Base-by-base conservation (phyloP, 2,329 filamentous ascomycete genomes). In the Diatrype stigma region DNA sequence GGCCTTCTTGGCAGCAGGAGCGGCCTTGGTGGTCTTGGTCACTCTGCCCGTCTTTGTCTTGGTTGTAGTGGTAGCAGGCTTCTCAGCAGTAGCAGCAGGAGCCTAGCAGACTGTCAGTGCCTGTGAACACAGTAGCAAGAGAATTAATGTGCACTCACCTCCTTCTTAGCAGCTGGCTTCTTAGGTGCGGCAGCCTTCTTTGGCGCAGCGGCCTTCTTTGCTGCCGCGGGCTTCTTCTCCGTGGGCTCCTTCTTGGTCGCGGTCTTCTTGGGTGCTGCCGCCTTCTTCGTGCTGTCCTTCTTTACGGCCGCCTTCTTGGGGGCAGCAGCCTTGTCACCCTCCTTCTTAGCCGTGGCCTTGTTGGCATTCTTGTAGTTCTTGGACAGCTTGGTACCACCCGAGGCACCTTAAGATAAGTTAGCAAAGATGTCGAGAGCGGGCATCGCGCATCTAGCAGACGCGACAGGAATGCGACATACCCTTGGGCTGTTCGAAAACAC, bases 371-470 rank as follows among this genome's bases (percentile, higher is more conserved):
- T 72, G 56, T 76, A 71, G 78, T 90, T 91, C 85, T 93, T 93
- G 53, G 87, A 87, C 54, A 96, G 86, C 86, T 96, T 96, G 73
- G 94, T 90, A 60, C 90, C 88, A 54, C 91, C 91, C 57, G 91
- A 96, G 53, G 90, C 80, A 64, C 88, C 87, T 91, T 53, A 2
- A 14, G 26, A 45, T 21, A 17, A n/a, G 55, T 69, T 46, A 68
- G 53, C 44, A 56, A 10, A 17, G 34, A 7, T 17, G 21, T 14
- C 10, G 26, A 10, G 26, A 6, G 10, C 5, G 26, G 26, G 10
- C 26, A 10, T 30, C 10, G n/a, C 26, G 34, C 6, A 32, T n/a
- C n/a, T n/a, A n/a, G n/a, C n/a, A 47, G 37, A 32, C n/a, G 32
- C n/a, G 17, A 32, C 12, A 17, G n/a, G 12, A 30, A 10, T 16